Base-by-base conservation (phyloP, 1,284 basidiomycete genomes). In the Ceratobasidium sp. region DNA sequence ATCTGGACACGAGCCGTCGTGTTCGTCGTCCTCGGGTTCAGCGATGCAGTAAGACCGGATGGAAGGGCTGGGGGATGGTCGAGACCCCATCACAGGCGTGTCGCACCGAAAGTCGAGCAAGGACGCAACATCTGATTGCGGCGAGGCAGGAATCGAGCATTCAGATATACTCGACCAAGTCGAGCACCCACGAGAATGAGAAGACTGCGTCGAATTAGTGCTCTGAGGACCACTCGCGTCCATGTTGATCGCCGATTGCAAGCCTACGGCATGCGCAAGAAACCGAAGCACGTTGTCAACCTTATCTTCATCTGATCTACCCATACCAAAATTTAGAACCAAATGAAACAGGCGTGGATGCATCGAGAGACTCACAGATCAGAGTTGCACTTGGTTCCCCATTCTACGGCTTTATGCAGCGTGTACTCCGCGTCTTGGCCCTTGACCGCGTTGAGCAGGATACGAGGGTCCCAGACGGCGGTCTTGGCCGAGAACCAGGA, bases 401-500 rank as follows among this genome's bases (percentile, higher is more conserved):
- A 70, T 41, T 70, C 66, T 26, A 70, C 66, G 30, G 66, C 66
- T 54, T 70, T 70, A 41, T 52, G 66, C 38, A 70, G 41, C 23
- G 63, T 66, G 23, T 30, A 70, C 21, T 57, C 26, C 54, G 54
- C 43, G 23, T 54, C 66, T 18, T 26, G 26, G 9, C 16, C 38
- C 49, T 47, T 47, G 18, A 70, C 54, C 7, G 66, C 66, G 43
- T 70, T 30, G 13, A 70, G 54, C 66, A 70, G 23, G 14, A 70
- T 28, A 57, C 66, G 66, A 9, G 66, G 66, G 28, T 70, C 66
- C 66, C 66, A 70, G 9, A 70, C 66, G 41, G 66, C 66, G 21
- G 66, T 70, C 38, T 70, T 70, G 52, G 66, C 66, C 8, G 52
- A 58, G 32, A 70, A 70, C 66, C 66, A 70, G 21, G 66, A 58